Conservation (phyloP, 495 filamentous ascomycete species). For the Bombardia bombarda region DNA sequence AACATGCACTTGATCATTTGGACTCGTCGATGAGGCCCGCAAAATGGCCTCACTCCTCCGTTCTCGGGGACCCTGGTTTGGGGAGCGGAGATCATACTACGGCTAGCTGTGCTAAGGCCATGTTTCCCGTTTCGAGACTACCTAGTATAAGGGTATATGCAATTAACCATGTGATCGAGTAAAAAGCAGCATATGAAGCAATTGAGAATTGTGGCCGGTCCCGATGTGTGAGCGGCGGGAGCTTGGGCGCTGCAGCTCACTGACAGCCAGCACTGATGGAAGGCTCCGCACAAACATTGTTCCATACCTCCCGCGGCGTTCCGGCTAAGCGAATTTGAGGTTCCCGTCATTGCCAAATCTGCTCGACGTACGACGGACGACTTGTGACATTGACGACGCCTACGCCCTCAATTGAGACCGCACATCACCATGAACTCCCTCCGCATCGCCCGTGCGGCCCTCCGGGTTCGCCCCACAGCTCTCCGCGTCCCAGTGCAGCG, state of each 20-base stretch:
- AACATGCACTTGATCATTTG: no score
- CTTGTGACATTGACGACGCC: conserved; percentile 25
- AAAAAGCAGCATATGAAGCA: no score
- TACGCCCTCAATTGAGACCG: conserved; percentile 40
- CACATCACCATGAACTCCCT: conserved; percentile 76
- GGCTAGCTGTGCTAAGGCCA: no score
- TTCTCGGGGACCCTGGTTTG: no score
- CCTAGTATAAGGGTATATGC: no score
- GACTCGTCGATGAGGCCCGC: no score
- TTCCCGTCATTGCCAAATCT: conserved; percentile 31
- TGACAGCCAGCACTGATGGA: not conserved
- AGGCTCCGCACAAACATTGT: conserved; percentile 24
- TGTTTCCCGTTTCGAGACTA: no score
- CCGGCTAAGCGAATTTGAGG: conserved; percentile 32
- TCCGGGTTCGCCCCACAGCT: conserved; percentile 66
- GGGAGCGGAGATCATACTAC: no score
- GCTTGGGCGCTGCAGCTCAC: not conserved
- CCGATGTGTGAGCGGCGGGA: no score
- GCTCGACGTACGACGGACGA: conserved; percentile 25
- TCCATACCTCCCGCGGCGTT: conserved; percentile 22
- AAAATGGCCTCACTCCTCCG: no score
- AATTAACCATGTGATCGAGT: no score
- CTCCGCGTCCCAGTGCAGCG: conserved; percentile 65
- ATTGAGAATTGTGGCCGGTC: no score
- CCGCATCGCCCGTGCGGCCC: conserved; percentile 79